These are phyloP conservation scores for Apocynum venetum DNA, from an alignment of 257 asterid genomes.

Conservation along the genomic window DNA sequence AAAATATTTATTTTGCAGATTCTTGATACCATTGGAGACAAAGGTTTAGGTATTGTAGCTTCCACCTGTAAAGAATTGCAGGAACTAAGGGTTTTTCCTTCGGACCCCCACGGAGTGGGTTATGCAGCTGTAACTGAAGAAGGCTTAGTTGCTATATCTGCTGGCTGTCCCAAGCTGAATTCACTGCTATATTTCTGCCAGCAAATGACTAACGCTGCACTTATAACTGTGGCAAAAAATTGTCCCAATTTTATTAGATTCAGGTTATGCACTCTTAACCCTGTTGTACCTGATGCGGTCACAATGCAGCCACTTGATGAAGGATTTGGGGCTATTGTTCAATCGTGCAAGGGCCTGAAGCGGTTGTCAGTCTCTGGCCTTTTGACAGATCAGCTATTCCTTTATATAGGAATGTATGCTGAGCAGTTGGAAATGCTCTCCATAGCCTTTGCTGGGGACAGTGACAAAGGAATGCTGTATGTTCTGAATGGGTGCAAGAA, in stretches of 20 bases:
- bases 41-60: conserved; percentile 61
- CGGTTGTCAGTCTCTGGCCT: conserved; percentile 73
- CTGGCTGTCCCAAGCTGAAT: conserved; percentile 80
- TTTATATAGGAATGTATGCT: conserved; percentile 80
- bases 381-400: conserved; percentile 64
- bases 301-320: conserved; percentile 79
- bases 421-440: conserved; percentile 89
- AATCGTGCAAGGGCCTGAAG: conserved; percentile 77
- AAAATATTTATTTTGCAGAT: conserved; percentile 33
- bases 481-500: conserved; percentile 84
- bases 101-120: conserved; percentile 43
- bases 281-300: conserved; percentile 62
- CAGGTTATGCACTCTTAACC: conserved; percentile 58
- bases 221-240: conserved; percentile 67
- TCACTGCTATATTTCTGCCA: conserved; percentile 66
- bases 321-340: conserved; percentile 88
- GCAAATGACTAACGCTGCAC: conserved; percentile 87
- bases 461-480: conserved; percentile 72
- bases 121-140: conserved; percentile 64
- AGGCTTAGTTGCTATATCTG: conserved; percentile 75
- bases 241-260: conserved; percentile 82
- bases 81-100: conserved; percentile 72
- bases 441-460: conserved; percentile 72
- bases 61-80: conserved; percentile 68
- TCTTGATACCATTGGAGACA: conserved; percentile 68